These are phyloP conservation scores for Williopsis jadinii DNA, from an alignment of 1,139 yeast species.

Conservation along the genomic window DNA sequence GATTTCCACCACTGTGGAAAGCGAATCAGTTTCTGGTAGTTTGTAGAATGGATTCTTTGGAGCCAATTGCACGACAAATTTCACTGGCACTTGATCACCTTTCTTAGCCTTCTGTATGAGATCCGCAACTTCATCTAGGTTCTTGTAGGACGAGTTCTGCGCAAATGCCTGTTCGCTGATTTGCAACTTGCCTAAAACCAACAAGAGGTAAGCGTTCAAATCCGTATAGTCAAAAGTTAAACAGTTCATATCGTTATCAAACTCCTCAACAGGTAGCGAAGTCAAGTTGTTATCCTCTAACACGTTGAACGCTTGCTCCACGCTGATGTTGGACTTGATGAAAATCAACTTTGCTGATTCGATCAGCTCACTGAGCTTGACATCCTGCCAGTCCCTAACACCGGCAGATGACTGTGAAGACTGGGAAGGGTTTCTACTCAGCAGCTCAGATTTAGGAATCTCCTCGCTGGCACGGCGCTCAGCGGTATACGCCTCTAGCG, in stretches of 20 bases:
- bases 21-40: conserved; percentile 58
- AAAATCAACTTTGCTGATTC: conserved; percentile 72
- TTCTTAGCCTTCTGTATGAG: conserved; percentile 44
- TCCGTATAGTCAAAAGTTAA: conserved; percentile 89
- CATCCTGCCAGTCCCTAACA: conserved; percentile 63
- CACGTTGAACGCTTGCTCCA: conserved; percentile 82
- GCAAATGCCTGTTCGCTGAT: conserved; percentile 27
- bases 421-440: conserved; percentile 39
- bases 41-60: conserved; percentile 84
- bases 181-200: conserved; percentile 62
- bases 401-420: conserved; percentile 27
- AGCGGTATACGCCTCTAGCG: background rate
- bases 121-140: conserved; percentile 25
- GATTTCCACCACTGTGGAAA: conserved; percentile 72
- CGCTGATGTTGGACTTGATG: conserved; percentile 58
- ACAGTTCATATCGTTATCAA: conserved; percentile 52
- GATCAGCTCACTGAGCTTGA: conserved; percentile 63
- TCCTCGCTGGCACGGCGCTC: conserved; percentile 1
- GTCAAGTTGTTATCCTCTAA: conserved; percentile 68
- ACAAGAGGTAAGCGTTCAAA: conserved; percentile 71
- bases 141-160: conserved; percentile 18
- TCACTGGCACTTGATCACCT: conserved; percentile 74
- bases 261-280: conserved; percentile 68
- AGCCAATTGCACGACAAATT: conserved; percentile 68
- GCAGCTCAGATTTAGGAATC: conserved; percentile 15